These are phyloP conservation scores for Cardamine chenopodiifolia DNA, from an alignment of 345 rosid species.

Conservation along the genomic window DNA sequence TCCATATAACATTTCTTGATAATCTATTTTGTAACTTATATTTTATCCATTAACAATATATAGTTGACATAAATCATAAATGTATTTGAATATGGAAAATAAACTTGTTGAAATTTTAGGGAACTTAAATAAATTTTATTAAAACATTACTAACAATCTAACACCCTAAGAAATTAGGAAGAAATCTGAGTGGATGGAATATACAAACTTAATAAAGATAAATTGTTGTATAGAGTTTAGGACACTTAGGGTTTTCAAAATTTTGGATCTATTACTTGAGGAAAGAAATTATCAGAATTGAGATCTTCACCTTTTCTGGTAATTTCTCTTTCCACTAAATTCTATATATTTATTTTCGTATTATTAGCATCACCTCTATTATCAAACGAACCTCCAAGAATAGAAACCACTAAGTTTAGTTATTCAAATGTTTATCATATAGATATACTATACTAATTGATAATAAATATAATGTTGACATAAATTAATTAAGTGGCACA, in stretches of 20 bases:
- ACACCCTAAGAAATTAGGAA: neutral
- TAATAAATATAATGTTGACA: conserved; percentile 17
- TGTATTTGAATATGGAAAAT: neutral
- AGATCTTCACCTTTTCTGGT: neutral
- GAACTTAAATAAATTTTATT: neutral
- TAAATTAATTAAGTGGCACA: conserved; percentile 31
- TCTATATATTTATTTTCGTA: conserved; percentile 3
- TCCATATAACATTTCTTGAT: neutral
- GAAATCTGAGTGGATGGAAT: neutral
- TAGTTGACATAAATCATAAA: neutral
- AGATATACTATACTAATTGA: neutral
- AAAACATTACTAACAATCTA: neutral
- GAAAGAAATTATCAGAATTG: neutral
- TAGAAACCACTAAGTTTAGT: conserved; percentile 20
- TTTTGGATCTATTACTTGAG: neutral
- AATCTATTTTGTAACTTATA: neutral
- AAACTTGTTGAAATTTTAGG: neutral
- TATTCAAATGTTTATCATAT: neutral
- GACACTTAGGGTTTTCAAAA: neutral
- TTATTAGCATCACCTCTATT: neutral
- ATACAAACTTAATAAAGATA: neutral
- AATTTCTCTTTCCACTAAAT: conserved; percentile 5
- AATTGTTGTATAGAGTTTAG: neutral
- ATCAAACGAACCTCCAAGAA: conserved; percentile 22
- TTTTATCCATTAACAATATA: neutral